Base-by-base conservation (phyloP, 2,329 filamentous ascomycete species). In the Ascomycota sp. region DNA sequence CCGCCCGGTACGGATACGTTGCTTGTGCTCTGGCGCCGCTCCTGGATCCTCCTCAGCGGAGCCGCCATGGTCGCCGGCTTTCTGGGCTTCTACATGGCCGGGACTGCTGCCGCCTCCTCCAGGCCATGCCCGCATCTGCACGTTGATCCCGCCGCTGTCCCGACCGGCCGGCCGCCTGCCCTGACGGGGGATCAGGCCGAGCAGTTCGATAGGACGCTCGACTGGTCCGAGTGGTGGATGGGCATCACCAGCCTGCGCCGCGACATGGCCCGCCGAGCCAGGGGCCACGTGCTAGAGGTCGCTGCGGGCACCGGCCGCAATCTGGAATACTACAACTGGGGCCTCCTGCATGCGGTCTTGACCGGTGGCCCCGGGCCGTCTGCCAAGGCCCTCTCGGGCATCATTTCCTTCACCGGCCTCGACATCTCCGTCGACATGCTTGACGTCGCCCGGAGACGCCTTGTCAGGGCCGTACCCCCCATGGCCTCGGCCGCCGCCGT, bases 291-390 rank as follows among this genome's bases (percentile, higher is more conserved):
- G 9, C 57, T 74, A 21, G 70, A 75, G 46, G 56, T 75, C 9
- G 69, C 68, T 12, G 59, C 74, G 32, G 70, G 70, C 12, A 71
- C 69, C 3, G 70, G 70, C 4, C 56, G 70, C 9, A 75, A 75
- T 40, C 42, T 74, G 11, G 52, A 57, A 24, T 68, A 61, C 45
- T 73, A 73, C 43, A 52, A 63, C 41, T 75, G 68, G 67, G 53
- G 52, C 12, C 47, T 49, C 10, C 42, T 62, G 8, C 45, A 43
- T 17, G 40, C 40, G 3, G 37, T 36, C n/a, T n/a, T n/a, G 7
- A 39, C 37, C 13, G 36, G 34, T 8, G 33, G 32, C 7, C 35
- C 32, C 12, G 31, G 30, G 4, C 30, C 35, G 13, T 32, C 23
- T 7, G 8, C 23, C 33, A 30, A 43, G 36, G 30, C 32, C 4